Base-by-base conservation (phyloP, 2,329 filamentous ascomycete species). In the Cordyceps pruinosa region DNA sequence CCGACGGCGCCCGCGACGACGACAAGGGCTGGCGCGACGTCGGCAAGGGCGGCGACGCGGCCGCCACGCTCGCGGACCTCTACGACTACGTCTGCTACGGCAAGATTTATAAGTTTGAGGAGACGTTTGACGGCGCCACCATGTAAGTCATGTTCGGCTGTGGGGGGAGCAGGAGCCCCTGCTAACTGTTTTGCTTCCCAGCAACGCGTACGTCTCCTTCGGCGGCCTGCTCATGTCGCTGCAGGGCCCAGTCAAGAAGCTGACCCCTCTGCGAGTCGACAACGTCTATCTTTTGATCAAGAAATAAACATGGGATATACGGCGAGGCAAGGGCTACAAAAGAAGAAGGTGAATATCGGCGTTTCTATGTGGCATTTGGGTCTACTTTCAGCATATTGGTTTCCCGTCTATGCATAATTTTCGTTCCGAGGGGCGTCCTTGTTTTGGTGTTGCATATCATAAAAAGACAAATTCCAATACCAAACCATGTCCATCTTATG, bases 211-310 rank as follows among this genome's bases (percentile, higher is more conserved):
- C 73, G 82, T 95, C 65, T 96, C 91, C 1, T 99, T 97, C 67
- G 94, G 94, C 48, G 94, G 94, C 8, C 77, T 99, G 62, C 75
- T 99, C 66, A 86, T 97, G 75, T 90, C 88, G 66, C 81, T 99
- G 57, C 89, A 96, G 67, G 94, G 95, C 6, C 94, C 94, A 2
- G 94, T 96, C 73, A 95, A 94, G 80, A 97, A 96, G 78, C 83
- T 99, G 61, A 95, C 89, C 34, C 88, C 91, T 28, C 75, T 99
- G 68, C 85, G 91, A 66, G 93, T 97, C 67, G 94, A 99, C 71
- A 87, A 96, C 69, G 85, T 95, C 62, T 99, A 99, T 71, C 82
- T 99, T 60, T 81, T 97, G 60, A 78, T 96, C 65, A 99, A 97
- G 84, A 96, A 95, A 85, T 93, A 74, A 68, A 56, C 32, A 34